A percentile compares a stretch with the other conserved stretches of the same genome.
phyloP scores from a whole-genome alignment of 208 protist species.

The Acanthamoeba triangularis region DNA sequence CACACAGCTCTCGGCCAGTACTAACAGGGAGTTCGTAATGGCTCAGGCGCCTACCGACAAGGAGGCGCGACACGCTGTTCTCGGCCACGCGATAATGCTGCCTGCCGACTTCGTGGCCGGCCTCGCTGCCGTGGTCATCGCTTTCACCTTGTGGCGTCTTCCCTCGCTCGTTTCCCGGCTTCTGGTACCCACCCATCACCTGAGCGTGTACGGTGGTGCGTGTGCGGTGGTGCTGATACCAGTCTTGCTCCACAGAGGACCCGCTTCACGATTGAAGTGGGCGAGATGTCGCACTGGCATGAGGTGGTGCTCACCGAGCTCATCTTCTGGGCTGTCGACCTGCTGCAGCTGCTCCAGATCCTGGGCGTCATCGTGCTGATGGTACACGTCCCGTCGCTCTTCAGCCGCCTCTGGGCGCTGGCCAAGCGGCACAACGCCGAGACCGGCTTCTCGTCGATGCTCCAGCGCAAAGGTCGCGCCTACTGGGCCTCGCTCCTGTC shows the following conservation, averaged over 20 bases:
- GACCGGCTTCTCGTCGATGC: not conserved
- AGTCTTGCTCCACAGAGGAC: not conserved
- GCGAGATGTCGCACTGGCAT: constrained; percentile 35
- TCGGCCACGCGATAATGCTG: not conserved
- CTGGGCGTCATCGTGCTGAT: not conserved
- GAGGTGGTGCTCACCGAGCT: constrained; percentile 35
- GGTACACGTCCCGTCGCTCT: not conserved
- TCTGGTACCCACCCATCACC: not conserved
- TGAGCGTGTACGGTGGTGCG: not conserved
- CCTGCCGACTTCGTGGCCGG: not conserved
- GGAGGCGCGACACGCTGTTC: not conserved
- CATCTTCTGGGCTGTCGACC: not conserved
- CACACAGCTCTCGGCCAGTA: too few species aligned
- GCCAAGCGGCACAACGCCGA: not conserved
- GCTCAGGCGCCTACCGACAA: not conserved
- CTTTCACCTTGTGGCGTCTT: not conserved
- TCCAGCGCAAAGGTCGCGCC: not conserved
- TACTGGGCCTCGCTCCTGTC: not conserved
- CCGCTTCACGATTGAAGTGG: not conserved
- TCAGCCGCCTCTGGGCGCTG: not conserved
- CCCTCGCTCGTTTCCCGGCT: not conserved
- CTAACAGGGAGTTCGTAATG: too few species aligned
- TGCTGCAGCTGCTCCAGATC: constrained; percentile 36
- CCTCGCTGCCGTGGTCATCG: not conserved
- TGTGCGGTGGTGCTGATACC: not conserved